Percentiles rank a stretch among this genome's conserved stretches.
phyloP scores from a whole-genome alignment of 129 eudicot species.

The Lactuca saligna region DNA sequence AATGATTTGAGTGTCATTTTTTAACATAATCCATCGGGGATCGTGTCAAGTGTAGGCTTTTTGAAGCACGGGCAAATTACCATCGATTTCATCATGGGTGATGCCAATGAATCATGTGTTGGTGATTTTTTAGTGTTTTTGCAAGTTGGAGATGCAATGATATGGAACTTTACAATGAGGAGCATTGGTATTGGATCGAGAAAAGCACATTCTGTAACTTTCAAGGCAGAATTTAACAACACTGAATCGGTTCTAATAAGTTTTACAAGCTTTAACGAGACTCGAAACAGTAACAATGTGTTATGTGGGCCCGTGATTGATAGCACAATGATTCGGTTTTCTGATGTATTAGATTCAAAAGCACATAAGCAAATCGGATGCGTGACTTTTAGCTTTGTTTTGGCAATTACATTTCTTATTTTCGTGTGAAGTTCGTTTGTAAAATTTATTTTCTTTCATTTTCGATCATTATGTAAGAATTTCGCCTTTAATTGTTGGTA shows the following conservation, averaged over 20 bases:
- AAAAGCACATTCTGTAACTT: constrained; percentile 19
- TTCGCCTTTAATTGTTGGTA: too few relatives aligned
- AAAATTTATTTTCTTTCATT: too few relatives aligned
- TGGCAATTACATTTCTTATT: neutral
- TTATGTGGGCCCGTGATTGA: constrained; percentile 47
- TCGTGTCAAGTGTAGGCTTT: constrained; percentile 8
- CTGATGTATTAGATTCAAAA: neutral
- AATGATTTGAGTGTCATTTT: too few relatives aligned
- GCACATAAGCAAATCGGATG: neutral
- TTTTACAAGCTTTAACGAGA: constrained; percentile 36
- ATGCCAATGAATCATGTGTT: constrained; percentile 44
- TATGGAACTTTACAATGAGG: constrained; percentile 28
- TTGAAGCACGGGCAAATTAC: constrained; percentile 14
- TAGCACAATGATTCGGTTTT: constrained; percentile 17
- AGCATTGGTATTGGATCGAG: constrained; percentile 42
- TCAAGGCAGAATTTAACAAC: constrained; percentile 8
- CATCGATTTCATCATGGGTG: constrained; percentile 40
- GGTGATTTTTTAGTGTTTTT: constrained; percentile 31
- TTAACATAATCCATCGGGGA: constrained; percentile 33
- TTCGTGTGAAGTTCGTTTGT: too few relatives aligned
- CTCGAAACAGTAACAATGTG: constrained; percentile 25
- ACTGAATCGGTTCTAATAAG: constrained; percentile 6
- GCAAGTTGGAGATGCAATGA: constrained; percentile 19
- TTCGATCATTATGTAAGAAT: too few relatives aligned
- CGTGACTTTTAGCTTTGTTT: constrained; percentile 1